A percentile compares a stretch with the other conserved stretches of the same genome.
Conservation (phyloP, 2,329 filamentous ascomycete species). For the Sarocladium oryzae region DNA sequence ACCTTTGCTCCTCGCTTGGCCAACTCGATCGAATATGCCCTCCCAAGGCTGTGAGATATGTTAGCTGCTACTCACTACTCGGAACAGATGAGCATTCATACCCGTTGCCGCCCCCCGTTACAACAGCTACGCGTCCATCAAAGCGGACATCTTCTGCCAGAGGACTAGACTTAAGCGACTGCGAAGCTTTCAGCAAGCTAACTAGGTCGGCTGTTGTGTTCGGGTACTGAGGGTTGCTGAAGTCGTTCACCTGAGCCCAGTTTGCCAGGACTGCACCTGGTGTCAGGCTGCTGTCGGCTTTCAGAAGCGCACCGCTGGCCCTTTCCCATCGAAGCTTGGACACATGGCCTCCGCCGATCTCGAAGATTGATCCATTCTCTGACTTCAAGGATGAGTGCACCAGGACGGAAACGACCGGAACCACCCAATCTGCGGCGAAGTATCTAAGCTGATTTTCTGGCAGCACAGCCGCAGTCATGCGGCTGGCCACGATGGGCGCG, state of each 20-base stretch:
- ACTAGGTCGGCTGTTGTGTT: constrained; percentile 84
- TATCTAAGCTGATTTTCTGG: constrained; percentile 82
- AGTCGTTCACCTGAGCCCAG: constrained; percentile 85
- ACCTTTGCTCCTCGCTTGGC: constrained; percentile 76
- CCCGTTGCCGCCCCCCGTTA: constrained; percentile 86
- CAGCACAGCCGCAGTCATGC: constrained; percentile 97
- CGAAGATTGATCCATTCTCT: constrained; percentile 87
- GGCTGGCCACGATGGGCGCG: constrained; percentile 84
- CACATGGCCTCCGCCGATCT: constrained; percentile 85
- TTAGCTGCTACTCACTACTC: too few species aligned
- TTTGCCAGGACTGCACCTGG: constrained; percentile 81
- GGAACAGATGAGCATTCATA: too few species aligned
- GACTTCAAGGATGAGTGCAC: constrained; percentile 76
- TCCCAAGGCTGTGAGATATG: too few species aligned
- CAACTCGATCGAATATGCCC: constrained; percentile 82
- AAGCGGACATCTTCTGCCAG: constrained; percentile 71
- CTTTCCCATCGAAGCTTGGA: constrained; percentile 96
- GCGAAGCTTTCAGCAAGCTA: constrained; percentile 72
- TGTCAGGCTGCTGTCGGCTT: constrained; percentile 82
- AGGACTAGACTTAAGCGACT: constrained; percentile 68
- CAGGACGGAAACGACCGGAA: constrained; percentile 83
- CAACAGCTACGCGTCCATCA: constrained; percentile 74
- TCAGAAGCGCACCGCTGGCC: constrained; percentile 78
- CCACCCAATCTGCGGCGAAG: constrained; percentile 89
- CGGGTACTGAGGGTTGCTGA: constrained; percentile 73